Conservation (phyloP, 208 protist species). For the Spongospora subterranea region DNA sequence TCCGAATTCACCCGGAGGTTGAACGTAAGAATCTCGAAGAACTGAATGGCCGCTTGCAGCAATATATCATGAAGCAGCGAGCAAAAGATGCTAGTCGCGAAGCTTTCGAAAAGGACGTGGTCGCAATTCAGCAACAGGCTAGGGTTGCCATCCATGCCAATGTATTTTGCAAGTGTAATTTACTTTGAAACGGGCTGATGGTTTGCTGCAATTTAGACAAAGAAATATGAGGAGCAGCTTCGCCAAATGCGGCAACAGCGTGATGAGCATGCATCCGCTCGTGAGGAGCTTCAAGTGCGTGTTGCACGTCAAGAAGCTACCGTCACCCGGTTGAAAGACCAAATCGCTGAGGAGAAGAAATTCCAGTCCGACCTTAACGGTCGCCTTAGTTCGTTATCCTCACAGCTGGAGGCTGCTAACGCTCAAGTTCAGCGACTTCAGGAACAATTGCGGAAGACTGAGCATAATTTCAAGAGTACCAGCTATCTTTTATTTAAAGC, state of each 20-base stretch:
- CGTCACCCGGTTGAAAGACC: slow-evolving; percentile 7
- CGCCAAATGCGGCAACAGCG: slow-evolving; percentile 34
- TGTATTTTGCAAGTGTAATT: not conserved
- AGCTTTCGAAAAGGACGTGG: not conserved
- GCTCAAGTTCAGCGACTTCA: not conserved
- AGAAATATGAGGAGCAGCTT: slow-evolving; percentile 22
- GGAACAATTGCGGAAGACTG: slow-evolving; percentile 8
- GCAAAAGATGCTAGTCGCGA: slow-evolving; percentile 38
- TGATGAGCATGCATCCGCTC: slow-evolving; percentile 40
- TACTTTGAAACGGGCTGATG: not conserved
- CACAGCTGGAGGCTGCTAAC: not conserved
- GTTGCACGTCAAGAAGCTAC: not conserved
- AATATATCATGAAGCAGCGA: slow-evolving; percentile 50
- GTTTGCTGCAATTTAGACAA: not conserved
- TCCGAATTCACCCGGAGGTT: slow-evolving; percentile 6
- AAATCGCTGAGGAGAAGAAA: slow-evolving; percentile 44
- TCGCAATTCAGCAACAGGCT: not conserved
- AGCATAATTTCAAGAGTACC: not conserved
- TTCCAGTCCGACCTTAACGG: slow-evolving; percentile 9
- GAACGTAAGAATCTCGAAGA: slow-evolving; percentile 50
- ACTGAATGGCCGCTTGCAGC: slow-evolving; percentile 24
- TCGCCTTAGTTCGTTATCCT: not conserved
- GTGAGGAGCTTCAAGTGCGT: slow-evolving; percentile 46
- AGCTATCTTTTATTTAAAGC: not conserved
- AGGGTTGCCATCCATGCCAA: not conserved